Base-by-base conservation (phyloP, 2,329 filamentous ascomycete genomes). In the Balansia obtecta region DNA sequence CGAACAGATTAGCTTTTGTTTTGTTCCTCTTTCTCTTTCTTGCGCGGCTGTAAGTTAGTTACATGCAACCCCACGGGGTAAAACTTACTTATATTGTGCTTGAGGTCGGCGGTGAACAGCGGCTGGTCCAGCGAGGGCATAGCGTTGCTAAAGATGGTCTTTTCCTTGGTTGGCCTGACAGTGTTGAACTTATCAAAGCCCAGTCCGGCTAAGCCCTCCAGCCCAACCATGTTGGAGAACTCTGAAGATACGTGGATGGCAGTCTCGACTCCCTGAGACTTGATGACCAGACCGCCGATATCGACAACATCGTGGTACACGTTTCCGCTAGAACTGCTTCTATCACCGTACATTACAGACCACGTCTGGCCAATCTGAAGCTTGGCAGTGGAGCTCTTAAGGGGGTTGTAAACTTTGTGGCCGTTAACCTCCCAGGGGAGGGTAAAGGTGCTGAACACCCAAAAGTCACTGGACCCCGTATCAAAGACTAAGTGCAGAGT, bases 51-150 rank as follows among this genome's bases (percentile, higher is more conserved):
- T 27, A 27, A 27, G 4, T 6, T 27, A 27, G 7, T 27, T 27
- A 3, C 27, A 27, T 8, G 27, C 27, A 27, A 27, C 27, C 1
- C 27, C 27, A 22, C 18, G n/a, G 7, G 22, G 38, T 39, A 52
- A 22, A 52, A 22, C 54, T 30, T 52, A 60, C 63, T 55, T 12
- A 58, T 54, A 38, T 59, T 71, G 55, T 77, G 73, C 60, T 79
- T 77, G 43, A 91, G 71, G 53, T 84, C 76, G 22, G 82, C 84
- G 0, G 85, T 86, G 67, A 90, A 85, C 40, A 90, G 68, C 1
- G 54, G 50, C 1, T 48, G 30, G 9, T 53, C 48, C 2, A 65
- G 55, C n/a, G 47, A 51, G 0, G 51, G 34, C 16, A 50, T 47
- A 30, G 61, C 60, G 30, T 63, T 69, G 48, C 64, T 63, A 51